Evolutionary conservation across 306 rosid species (phyloP), one percentile per base, ranked within the genome.

Genomic region (Pyrus pyrifolia): DNA sequence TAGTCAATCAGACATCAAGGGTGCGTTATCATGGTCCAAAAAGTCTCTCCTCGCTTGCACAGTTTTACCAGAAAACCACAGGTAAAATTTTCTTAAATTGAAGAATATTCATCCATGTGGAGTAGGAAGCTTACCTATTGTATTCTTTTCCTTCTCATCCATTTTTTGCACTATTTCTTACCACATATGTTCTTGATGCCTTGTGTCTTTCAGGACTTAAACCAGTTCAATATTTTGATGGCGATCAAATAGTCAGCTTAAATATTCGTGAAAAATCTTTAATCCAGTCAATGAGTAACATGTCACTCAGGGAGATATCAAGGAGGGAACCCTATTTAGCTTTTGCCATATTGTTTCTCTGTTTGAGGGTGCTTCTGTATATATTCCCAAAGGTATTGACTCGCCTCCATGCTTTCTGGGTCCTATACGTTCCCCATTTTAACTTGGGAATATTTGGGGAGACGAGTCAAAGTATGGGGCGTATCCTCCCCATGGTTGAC

Each of bases 371-470:
- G 29, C 67, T 85, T 45, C 35, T 87, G 11, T 66, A 51, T 76
- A 76, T 80, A n/a, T 78, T 88, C 65, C 96, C 89, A 4, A 53
- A 22, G 70, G 79, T 83, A 4, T 59, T 85, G 64, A 13, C 68
- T 40, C 80, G 35, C 55, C 77, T 93, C 72, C 83, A 72, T 81
- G 82, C 87, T 52, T 81, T 86, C 81, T 88, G 89, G 84, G 82
- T 74, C 74, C 83, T 82, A 31, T 79, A 69, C 66, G 74, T 76
- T 72, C 88, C 91, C 38, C 96, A 85, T 72, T 78, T 89, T 69
- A 89, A 88, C 73, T 40, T 91, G 91, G 91, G 89, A 84, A 78
- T 87, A 74, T 83, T 89, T 40, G 93, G 96, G 9, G 97, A 89
- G 87, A 87, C 93, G 5, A 87, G 90, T 76, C 93, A 87, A 71